These are phyloP conservation scores for Plasmodium cynomolgi DNA, from an alignment of 169 alveolate genomes.

Conservation along the genomic window DNA sequence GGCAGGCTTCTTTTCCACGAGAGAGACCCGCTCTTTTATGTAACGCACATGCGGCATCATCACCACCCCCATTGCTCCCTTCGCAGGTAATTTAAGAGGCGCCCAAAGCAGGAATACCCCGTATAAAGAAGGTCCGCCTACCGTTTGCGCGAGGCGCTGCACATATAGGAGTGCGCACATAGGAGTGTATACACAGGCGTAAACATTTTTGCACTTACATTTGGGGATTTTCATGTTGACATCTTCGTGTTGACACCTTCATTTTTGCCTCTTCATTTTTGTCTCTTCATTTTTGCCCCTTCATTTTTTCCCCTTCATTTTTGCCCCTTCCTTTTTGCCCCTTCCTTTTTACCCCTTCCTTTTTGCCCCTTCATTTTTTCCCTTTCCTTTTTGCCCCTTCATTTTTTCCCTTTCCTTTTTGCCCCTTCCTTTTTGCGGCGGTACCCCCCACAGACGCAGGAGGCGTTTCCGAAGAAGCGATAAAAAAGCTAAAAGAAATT, in stretches of 20 bases:
- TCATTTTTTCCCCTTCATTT: not conserved
- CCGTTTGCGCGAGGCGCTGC: not conserved
- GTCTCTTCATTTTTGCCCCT: not conserved
- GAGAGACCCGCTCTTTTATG: not conserved
- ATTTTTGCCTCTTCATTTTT: not conserved
- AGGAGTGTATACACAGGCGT: not conserved
- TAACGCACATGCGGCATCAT: not conserved
- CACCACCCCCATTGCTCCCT: not conserved
- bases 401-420: not conserved
- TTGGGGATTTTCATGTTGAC: too few relatives aligned
- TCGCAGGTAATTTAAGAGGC: conserved; percentile 33
- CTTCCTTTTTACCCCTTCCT: too few relatives aligned
- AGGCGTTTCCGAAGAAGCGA: conserved; percentile 64
- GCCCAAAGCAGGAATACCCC: conserved; percentile 13
- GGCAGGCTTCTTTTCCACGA: not conserved
- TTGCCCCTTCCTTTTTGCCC: too few relatives aligned
- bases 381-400: not conserved
- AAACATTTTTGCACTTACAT: not conserved
- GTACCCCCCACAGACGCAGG: conserved; percentile 3
- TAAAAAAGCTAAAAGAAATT: conserved; percentile 35
- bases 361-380: not conserved
- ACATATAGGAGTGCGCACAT: not conserved
- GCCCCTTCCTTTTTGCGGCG: not conserved
- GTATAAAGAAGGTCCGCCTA: conserved; percentile 26
- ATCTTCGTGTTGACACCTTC: too few relatives aligned